Base-by-base conservation (phyloP, 371 early-diverging fungal species). In the Mortierella sp. region DNA sequence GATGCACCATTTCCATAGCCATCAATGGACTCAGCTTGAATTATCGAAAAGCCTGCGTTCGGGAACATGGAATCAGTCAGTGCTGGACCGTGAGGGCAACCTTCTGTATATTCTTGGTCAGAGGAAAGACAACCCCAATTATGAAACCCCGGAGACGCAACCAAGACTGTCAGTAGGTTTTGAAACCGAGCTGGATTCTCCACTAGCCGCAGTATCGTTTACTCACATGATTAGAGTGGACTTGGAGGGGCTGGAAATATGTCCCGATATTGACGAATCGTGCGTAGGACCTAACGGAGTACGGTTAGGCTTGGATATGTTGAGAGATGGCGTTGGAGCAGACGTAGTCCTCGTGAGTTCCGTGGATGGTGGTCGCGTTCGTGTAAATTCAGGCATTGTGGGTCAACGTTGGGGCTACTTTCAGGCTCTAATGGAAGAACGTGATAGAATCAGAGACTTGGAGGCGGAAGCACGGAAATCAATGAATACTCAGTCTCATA, bases 241-340 rank as follows among this genome's bases (percentile, higher is more conserved):
- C 58, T 55, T 94, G 72, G 90, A 92, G 49, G 92, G 93, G 0
- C 87, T 94, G 72, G 94, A 93, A 10, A 85, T 90, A 6, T 87
- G 87, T 75, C 79, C 72, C 0, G 67, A 79, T 11, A 73, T 87
- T 10, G 86, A 89, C 2, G 85, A 84, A 55, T 24, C 86, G 2
- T 85, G 86, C n/a, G 84, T 87, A 20, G 85, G 88, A 3, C 61
- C 87, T 12, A 68, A 84, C 22, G 87, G 88, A 22, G 87, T 88
- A 43, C 89, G 90, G 24, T 77, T 93, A 64, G 93, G 93, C 6
- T 75, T 92, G 35, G 87, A 87, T 58, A 74, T 93, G 64, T 73
- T 93, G 39, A 86, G 87, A 49, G 87, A 89, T 57, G 86, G 89
- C 24, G 78, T 87, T 51, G 87, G 89, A 8, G 86, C 89, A 54